Base-by-base conservation (phyloP, 2,329 filamentous ascomycete species). In the Botrytis paeoniae region DNA sequence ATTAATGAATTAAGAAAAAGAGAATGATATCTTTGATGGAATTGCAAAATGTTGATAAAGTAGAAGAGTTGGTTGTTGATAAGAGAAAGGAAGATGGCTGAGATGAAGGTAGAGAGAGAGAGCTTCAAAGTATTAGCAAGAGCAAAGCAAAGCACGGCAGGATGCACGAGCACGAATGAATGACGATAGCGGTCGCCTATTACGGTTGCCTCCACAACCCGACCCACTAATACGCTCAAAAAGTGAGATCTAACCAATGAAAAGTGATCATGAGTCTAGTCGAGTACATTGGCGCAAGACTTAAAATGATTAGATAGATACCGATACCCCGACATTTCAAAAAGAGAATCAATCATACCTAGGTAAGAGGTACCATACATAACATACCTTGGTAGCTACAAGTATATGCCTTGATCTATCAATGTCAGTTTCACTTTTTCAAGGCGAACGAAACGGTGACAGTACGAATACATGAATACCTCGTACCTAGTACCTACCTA, bases 21-120 rank as follows among this genome's bases (percentile, higher is more conserved):
- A 64, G 54, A 32, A 51, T 60, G 37, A 45, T 61, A 72, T 69
- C 32, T 75, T 66, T 71, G 73, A 61, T 75, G 74, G 32, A 73
- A 74, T 77, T 75, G 69, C 73, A 77, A 74, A 76, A 77, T 75
- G 76, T 3, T 61, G 59, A 62, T 78, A 57, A 57, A 18, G 41
- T 45, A 76, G 76, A 73, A 77, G 73, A 75, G 64, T 73, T 75
- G 61, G 75, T 75, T 41, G 29, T n/a, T 35, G 51, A 71, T 68
- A 32, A 65, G 65, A 66, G 70, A 70, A 57, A 69, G 69, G 62
- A 45, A 70, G 73, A 65, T 71, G 69, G 69, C 63, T n/a, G 63
- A 29, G n/a, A 61, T 25, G 32, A 37, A 37, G 61, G 61, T 39
- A 43, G 16, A 22, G 18, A 6, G 16, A n/a, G 37, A 63, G 39